Base-by-base conservation (phyloP, 1,284 basidiomycete genomes). In the Boletus subluridellus region DNA sequence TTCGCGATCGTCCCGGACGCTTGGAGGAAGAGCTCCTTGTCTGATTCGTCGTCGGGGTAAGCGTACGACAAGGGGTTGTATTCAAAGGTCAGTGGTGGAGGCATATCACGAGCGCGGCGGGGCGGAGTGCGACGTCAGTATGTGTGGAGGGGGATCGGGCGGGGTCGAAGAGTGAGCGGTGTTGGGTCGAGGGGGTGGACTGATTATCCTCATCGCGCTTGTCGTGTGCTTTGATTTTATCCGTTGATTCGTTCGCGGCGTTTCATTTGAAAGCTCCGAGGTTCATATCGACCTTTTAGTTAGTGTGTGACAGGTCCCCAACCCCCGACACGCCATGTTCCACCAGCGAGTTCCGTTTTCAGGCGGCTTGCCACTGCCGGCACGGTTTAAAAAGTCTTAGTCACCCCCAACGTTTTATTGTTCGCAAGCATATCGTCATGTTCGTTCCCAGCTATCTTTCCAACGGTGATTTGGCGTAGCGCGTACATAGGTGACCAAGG, bases 11-110 rank as follows among this genome's bases (percentile, higher is more conserved):
- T 46, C 8, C 56, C 57, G 5, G 68, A 42, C 4, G 60, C 65
- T 49, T 70, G 66, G 30, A 68, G 34, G 46, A 69, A 72, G 49
- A 68, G 34, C 5, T 65, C 62, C 49, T 70, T 68, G 58, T 65
- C 55, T 5, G 65, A 56, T 41, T 68, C 54, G 59, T 72, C 62
- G 47, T 72, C 70, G 30, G 59, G 66, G 24, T 63, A 67, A 0
- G 51, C 49, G 39, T 50, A 66, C 17, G 68, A 68, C 0, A 70
- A 57, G 12, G 57, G 55, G 38, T 67, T 69, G 46, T 67, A 66
- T 35, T 66, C 60, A 24, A 54, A 66, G 17, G 51, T 65, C 28
- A 65, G 32, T 24, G 44, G 58, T 9, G 2, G 54, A 0, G 65
- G 58, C 64, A 63, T 57, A 4, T 26, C 30, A 7, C 35, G 52